Evolutionary conservation across 805 yeast species (phyloP), one percentile per base, ranked within the genome.

Genomic region (Cephaloascus fragrans): DNA sequence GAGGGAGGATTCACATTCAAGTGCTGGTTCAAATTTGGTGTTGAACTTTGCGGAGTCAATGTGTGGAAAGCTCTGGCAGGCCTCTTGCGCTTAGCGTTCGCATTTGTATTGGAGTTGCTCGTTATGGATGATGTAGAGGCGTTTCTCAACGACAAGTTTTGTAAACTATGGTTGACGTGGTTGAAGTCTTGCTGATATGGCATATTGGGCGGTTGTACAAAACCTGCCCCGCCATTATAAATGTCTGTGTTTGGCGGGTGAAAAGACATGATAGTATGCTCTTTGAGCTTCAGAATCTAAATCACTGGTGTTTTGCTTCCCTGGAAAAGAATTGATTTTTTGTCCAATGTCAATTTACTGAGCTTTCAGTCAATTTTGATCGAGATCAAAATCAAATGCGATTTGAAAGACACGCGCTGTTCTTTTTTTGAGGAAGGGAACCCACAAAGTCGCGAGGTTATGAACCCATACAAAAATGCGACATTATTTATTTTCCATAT

Each of bases 41-140:
- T 23, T 23, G 28, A 23, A 12, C 28, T 23, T 23, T 23, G 28
- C 28, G 28, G 28, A 8, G 28, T 23, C 12, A 23, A 23, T 23
- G 28, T 23, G 18, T 31, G 33, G 33, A 31, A 31, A 16, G 33
- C 33, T 31, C 33, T 31, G 8, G 33, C 33, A n/a, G 33, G 33
- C n/a, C 33, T 31, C 33, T 16, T 31, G 5, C 18, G 8, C 33
- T 31, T 31, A 8, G 28, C 12, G n/a, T n/a, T n/a, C n/a, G n/a
- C n/a, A n/a, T n/a, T n/a, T n/a, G n/a, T n/a, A 23, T 23, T 23
- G 28, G 28, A 8, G 28, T 23, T 23, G 28, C 28, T 23, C 10
- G 28, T 23, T 23, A 23, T 8, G 10, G 28, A 23, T 23, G 28
- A 23, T 8, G 28, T 23, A 8, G 28, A 23, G 12, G 28, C 28